Base-by-base conservation (phyloP, 140 eudicot genomes). In the Flaveria floridana region DNA sequence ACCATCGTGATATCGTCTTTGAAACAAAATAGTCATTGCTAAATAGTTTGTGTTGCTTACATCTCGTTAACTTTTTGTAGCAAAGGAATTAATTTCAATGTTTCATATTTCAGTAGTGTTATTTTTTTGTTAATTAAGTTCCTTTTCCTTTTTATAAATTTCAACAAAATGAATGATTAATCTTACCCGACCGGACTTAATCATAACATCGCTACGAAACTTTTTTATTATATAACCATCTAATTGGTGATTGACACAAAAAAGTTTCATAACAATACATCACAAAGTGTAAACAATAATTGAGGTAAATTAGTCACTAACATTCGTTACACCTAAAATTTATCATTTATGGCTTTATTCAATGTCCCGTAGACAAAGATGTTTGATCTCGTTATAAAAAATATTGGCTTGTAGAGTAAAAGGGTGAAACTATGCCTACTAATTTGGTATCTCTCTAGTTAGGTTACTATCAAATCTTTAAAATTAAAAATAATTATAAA, bases 381-480 rank as follows among this genome's bases (percentile, higher is more conserved):
- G 66, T n/a, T 7, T 25, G 6, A 65, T 58, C 71, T 23, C 30
- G 14, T 37, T 52, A 6, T 52, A 41, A 67, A 37, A 20, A 68
- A 46, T 69, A 16, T 50, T 23, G 48, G 25, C 72, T 50, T 65
- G 25, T 65, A 65, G 34, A 19, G 42, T 72, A 21, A 65, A 79
- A 14, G 25, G 63, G 57, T 41, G 61, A 72, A 64, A 26, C 68
- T 39, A n/a, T 52, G 42, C 78, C 83, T 25, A 79, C 74, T 61
- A 72, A 78, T 78, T 50, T 51, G 82, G 78, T 71, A 70, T 19
- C 64, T 50, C 34, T 20, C 26, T 47, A 50, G 73, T 78, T 63
- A 71, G 78, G 78, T 46, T 30, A 11, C 68, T 47, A 44, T 65
- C 25, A 65, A 34, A 39, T 65, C 73, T 30, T 2, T 9, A 28